phyloP scores from a whole-genome alignment of 306 rosid genomes.

The Citrullus amarus region DNA sequence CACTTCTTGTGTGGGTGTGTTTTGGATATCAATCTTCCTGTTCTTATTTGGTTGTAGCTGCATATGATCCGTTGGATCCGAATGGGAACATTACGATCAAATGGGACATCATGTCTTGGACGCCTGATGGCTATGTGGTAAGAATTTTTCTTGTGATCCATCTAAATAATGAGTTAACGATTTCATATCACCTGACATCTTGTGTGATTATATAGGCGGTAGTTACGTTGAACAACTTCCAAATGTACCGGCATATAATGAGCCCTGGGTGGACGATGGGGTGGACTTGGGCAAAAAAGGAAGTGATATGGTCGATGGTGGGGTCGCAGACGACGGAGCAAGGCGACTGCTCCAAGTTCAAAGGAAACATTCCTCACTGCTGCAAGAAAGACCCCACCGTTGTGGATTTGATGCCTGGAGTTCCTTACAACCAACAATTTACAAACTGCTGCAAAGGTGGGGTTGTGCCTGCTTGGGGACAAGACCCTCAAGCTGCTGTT shows the following conservation, averaged over 20 bases:
- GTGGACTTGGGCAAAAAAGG: conserved; percentile 91
- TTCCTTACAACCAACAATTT: conserved; percentile 88
- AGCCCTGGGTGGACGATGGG: conserved; percentile 87
- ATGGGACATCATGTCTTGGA: conserved; percentile 96
- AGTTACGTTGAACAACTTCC: conserved; percentile 73
- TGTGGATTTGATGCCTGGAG: conserved; percentile 88
- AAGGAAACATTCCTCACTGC: conserved; percentile 71
- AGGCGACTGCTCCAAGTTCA: conserved; percentile 91
- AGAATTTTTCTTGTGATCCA: not conserved
- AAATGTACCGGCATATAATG: conserved; percentile 83
- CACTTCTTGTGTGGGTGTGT: not conserved
- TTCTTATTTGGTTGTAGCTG: conserved; percentile 25
- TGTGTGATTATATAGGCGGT: conserved; percentile 32
- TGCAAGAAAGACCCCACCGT: conserved; percentile 76
- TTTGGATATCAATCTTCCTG: not conserved
- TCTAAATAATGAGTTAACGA: not conserved
- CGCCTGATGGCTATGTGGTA: conserved; percentile 88
- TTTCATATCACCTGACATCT: not conserved
- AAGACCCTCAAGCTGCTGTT: conserved; percentile 68
- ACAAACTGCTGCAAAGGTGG: conserved; percentile 90
- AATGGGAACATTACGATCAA: conserved; percentile 75
- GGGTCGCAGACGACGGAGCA: conserved; percentile 91
- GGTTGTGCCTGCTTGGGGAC: conserved; percentile 85
- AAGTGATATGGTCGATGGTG: conserved; percentile 68
- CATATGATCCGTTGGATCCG: conserved; percentile 94